These are phyloP conservation scores for Vaccinium corymbosum DNA, from an alignment of 148 eudicot species.

Conservation along the genomic window DNA sequence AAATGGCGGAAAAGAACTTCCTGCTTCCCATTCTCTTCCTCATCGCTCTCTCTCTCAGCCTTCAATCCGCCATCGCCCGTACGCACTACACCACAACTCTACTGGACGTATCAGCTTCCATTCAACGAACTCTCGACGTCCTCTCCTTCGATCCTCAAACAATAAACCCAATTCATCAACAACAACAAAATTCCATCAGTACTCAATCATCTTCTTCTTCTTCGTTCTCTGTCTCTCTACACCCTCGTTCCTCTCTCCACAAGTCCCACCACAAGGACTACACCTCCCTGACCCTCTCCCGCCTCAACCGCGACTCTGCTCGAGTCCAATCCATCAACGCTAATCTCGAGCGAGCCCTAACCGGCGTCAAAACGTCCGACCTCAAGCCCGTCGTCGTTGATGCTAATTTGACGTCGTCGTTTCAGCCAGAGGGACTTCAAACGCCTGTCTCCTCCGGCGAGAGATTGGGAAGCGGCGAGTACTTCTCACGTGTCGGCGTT, in stretches of 20 bases:
- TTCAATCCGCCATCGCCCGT: not conserved
- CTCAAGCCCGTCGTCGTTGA: slow-evolving; percentile 23
- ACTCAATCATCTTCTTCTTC: slow-evolving; percentile 5
- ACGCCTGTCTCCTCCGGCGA: slow-evolving; percentile 66
- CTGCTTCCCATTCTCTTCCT: not conserved
- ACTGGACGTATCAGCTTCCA: slow-evolving; percentile 47
- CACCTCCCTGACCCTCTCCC: slow-evolving; percentile 40
- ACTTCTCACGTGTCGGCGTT: slow-evolving; percentile 68
- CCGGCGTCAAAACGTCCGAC: slow-evolving; percentile 25
- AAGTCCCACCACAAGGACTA: slow-evolving; percentile 36
- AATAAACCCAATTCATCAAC: not conserved
- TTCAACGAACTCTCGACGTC: slow-evolving; percentile 34
- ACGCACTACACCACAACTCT: not conserved
- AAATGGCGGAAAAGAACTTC: not conserved
- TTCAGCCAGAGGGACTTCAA: slow-evolving; percentile 22
- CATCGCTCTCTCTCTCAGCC: slow-evolving; percentile 23
- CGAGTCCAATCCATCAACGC: slow-evolving; percentile 39
- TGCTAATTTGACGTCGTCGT: not conserved
- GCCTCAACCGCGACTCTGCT: slow-evolving; percentile 65
- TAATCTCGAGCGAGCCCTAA: slow-evolving; percentile 22
- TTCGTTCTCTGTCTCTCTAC: slow-evolving; percentile 31
- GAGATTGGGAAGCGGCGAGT: slow-evolving; percentile 75
- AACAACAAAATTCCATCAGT: not conserved
- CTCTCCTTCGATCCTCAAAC: slow-evolving; percentile 24
- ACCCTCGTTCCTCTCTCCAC: slow-evolving; percentile 46